A percentile compares a stretch with the other conserved stretches of the same genome.
Conservation (phyloP, 345 rosid genomes). For the Corymbia maculata region DNA sequence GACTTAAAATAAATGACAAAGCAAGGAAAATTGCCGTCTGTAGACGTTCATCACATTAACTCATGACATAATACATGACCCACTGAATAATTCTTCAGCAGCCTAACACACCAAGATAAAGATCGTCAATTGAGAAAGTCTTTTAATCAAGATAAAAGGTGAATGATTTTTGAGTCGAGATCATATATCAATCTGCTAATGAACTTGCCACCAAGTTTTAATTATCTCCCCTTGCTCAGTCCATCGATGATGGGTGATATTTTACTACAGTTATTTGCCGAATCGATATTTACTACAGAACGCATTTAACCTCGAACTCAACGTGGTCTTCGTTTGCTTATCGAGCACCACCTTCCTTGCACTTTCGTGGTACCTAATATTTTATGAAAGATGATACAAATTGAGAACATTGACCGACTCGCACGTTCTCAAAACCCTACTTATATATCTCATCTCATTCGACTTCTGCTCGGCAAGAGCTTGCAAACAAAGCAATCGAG, state of each 20-base stretch:
- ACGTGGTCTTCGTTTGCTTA: neutral
- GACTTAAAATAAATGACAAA: neutral
- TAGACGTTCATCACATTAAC: neutral
- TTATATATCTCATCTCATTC: neutral
- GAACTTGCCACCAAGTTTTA: neutral
- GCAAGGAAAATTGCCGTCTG: neutral
- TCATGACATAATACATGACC: neutral
- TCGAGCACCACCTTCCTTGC: neutral
- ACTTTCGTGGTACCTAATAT: neutral
- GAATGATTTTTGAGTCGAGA: neutral
- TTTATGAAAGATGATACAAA: neutral
- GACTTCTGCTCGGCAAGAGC: neutral
- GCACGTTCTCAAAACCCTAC: neutral
- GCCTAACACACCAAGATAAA: neutral
- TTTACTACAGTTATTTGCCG: neutral
- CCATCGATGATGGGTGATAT: neutral
- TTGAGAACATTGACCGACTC: neutral
- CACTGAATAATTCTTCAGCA: neutral
- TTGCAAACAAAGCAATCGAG: neutral
- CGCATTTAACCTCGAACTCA: neutral
- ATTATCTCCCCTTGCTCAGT: neutral
- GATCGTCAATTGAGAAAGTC: neutral
- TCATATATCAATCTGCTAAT: neutral
- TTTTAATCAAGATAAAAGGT: neutral
- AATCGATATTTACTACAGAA: neutral